These are phyloP conservation scores for Dactylellina haptotyla DNA, from an alignment of 2,329 filamentous ascomycete genomes.

Conservation along the genomic window DNA sequence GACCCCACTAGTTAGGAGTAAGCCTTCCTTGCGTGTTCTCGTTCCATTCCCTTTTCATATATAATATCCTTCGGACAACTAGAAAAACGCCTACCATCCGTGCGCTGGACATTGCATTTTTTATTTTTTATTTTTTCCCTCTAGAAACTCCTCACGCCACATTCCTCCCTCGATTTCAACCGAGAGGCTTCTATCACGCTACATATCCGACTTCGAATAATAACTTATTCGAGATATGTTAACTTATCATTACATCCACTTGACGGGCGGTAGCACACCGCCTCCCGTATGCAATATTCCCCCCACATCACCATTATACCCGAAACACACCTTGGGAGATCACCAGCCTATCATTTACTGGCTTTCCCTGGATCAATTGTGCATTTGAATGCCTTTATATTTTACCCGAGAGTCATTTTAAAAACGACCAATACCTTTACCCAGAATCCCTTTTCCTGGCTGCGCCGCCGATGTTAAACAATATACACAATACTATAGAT, in stretches of 20 bases:
- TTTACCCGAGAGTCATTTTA: slow-evolving; percentile 19
- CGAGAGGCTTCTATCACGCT: too few relatives aligned
- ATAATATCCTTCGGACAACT: slow-evolving; percentile 7
- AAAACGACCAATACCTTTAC: too few relatives aligned
- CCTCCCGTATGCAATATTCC: neutral
- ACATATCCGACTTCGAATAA: neutral
- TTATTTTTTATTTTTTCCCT: too few relatives aligned
- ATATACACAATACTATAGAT: neutral
- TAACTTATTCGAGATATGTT: too few relatives aligned
- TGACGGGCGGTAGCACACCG: too few relatives aligned
- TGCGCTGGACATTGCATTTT: slow-evolving; percentile 22
- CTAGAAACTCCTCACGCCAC: too few relatives aligned
- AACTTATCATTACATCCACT: too few relatives aligned
- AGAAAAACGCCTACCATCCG: slow-evolving; percentile 29
- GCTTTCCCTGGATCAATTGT: neutral
- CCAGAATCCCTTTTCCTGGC: neutral
- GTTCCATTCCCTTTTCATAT: slow-evolving; percentile 22
- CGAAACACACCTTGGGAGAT: neutral
- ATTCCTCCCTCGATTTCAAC: slow-evolving; percentile 30
- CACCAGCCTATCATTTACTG: neutral
- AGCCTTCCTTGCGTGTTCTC: too few relatives aligned
- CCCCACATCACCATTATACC: neutral
- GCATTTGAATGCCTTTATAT: slow-evolving; percentile 28
- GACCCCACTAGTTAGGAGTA: neutral
- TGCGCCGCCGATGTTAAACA: neutral